Conservation (phyloP, 768 basidiomycete genomes). For the Tulasnella sp. region DNA sequence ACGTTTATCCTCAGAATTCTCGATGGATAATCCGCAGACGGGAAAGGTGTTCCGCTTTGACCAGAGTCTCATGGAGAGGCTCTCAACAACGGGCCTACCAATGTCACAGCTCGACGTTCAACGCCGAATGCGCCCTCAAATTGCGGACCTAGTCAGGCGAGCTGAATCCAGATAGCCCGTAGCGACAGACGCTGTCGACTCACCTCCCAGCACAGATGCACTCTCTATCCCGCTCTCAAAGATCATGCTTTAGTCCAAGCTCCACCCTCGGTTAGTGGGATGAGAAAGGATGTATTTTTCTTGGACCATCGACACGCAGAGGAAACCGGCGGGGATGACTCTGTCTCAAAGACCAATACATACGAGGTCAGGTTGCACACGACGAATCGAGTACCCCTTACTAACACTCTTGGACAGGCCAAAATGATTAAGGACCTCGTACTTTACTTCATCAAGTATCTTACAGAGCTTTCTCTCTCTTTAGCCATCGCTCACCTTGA, state of each 20-base stretch:
- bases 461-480: not conserved
- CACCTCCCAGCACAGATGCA: constrained; percentile 40
- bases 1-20: constrained; percentile 46
- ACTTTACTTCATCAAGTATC: constrained; percentile 46
- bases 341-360: constrained; percentile 58
- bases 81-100: constrained; percentile 50
- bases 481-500: not conserved
- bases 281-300: constrained; percentile 64
- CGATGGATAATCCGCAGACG: constrained; percentile 62
- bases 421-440: constrained; percentile 52
- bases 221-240: constrained; percentile 57
- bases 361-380: constrained; percentile 50
- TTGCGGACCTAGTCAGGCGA: constrained; percentile 59
- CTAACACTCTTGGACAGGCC: constrained; percentile 34
- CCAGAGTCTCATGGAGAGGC: constrained; percentile 71
- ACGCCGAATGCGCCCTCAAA: constrained; percentile 67
- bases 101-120: constrained; percentile 73
- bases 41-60: constrained; percentile 59
- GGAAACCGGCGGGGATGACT: constrained; percentile 56
- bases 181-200: not conserved
- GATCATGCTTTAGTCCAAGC: constrained; percentile 51
- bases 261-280: constrained; percentile 58
- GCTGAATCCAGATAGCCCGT: not conserved
- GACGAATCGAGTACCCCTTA: not conserved
- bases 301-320: constrained; percentile 59